phyloP scores from a whole-genome alignment of 164 flowering plant genomes.

The Magnolia officinalis region DNA sequence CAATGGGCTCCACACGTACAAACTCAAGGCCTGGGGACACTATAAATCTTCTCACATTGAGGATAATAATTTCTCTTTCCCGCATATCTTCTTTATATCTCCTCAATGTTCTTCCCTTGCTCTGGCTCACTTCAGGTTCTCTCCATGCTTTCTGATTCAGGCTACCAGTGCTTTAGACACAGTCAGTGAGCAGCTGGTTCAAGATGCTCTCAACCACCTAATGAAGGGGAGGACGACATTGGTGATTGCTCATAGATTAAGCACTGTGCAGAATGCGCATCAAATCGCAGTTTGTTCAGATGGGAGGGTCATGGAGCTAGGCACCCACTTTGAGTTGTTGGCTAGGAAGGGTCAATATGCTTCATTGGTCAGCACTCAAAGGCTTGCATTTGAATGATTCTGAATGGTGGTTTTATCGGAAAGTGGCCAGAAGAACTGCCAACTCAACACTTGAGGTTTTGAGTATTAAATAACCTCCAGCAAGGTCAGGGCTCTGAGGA shows the following conservation, averaged over 20 bases:
- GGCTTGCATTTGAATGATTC: conserved; percentile 84
- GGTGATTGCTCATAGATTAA: conserved; percentile 92
- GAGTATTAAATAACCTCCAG: neutral
- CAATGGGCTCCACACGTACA: no score
- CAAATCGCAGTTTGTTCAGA: conserved; percentile 86
- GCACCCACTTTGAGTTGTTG: conserved; percentile 76
- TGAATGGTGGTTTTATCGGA: neutral
- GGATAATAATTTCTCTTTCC: no score
- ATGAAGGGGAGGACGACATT: conserved; percentile 92
- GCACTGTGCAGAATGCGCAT: conserved; percentile 95
- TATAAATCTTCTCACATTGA: no score
- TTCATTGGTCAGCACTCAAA: conserved; percentile 76
- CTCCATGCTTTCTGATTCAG: conserved; percentile 30
- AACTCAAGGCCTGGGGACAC: no score
- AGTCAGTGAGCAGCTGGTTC: conserved; percentile 84
- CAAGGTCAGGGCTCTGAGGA: neutral
- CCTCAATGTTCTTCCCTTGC: conserved; percentile 1
- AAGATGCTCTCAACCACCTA: conserved; percentile 74
- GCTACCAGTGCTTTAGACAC: conserved; percentile 96
- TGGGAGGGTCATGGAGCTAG: conserved; percentile 78
- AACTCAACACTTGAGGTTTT: neutral
- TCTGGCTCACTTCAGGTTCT: conserved; percentile 1
- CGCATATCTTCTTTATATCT: neutral
- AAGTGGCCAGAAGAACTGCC: neutral
- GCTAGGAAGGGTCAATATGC: conserved; percentile 79